Base-by-base conservation (phyloP, 345 rosid species). In the Orychophragmus violaceus region DNA sequence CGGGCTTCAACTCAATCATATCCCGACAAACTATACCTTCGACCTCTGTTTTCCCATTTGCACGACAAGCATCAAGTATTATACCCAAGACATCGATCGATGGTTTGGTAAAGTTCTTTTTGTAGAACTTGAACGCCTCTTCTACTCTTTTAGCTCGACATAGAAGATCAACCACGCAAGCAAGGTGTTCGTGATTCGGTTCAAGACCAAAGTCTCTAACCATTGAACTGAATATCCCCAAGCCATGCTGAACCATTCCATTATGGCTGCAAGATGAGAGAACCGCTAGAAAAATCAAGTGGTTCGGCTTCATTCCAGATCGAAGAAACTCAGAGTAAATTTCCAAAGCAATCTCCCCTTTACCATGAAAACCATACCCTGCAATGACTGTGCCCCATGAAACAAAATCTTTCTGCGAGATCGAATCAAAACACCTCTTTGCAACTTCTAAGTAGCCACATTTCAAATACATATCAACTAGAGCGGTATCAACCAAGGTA, bases 281-380 rank as follows among this genome's bases (percentile, higher is more conserved):
- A 52, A 81, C 72, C 12, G 92, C 76, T 30, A 87, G 86, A 75
- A 89, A 78, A 46, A 89, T 69, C 19, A 87, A 82, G 16, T 83
- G 82, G 68, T 91, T 89, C 21, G 90, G 96, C 66, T 78, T 63
- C 58, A 79, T 62, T 45, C 90, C 90, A 32, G 81, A 66, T 11
- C 62, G 73, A 30, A 85, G 87, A 81, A 91, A 79, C 70, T 80
- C 81, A 8, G 62, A 59, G 66, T 84, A 87, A 67, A 81, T 48
- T 53, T 73, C 72, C 46, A 91, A 74, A 66, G 95, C 96, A 7
- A 44, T 80, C 25, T 78, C 78, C 24, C 90, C 98, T 78, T 82
- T 80, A 39, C 98, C 96, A 75, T 91, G 90, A 64, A 81, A 79
- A 30, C 93, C 96, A 73, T 77, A 89, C 45, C 95, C 98, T 41